Evolutionary conservation across 495 filamentous ascomycete genomes (phyloP), one percentile per base, ranked within the genome.

Genomic region (Cetradonia linearis): DNA sequence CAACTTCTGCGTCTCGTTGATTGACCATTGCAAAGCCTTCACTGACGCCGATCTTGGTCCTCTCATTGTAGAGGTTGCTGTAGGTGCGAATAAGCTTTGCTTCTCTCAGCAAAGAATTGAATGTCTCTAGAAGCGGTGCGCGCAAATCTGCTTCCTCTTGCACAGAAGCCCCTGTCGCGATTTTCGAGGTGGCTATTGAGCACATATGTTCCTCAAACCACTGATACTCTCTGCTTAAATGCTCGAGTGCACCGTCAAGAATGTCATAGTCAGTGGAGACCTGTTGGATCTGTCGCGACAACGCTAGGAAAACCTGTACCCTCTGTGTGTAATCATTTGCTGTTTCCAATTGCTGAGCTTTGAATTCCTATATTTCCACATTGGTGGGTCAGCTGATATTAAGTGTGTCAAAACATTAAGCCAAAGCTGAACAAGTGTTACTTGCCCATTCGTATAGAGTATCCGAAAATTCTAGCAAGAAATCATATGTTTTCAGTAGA

Each of bases 21-120:
- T 62, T 58, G 8, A 62, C 60, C 60, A 62, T 57, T 33, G 60
- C 60, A 58, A 62, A 62, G 60, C 54, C 52, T 57, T 62, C 60
- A 52, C 49, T 62, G 33, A 62, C 55, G 8, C 60, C 60, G 42
- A 62, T 58, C n/a, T 57, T 62, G 25, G 53, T 25, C 25, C 53
- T 20, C 55, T 62, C 52, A 16, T 47, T 42, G 37, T 62, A 62
- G 38, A 62, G 60, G 20, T 37, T 57, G 60, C 33, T 49, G 25
- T 62, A 62, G 40, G 60, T 62, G 23, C 60, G 60, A 16, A 58
- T 58, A 37, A 50, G 60, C 53, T 56, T 56, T 37, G 53, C 52
- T 57, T 62, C 60, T 56, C 40, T 48, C 18, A 62, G 14, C 37
- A 62, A 58, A 13, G 37, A 34, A 9, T 48, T 33, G 53, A 62